Base-by-base conservation (phyloP, 768 basidiomycete genomes). In the Phlegmacium glaucopus region DNA sequence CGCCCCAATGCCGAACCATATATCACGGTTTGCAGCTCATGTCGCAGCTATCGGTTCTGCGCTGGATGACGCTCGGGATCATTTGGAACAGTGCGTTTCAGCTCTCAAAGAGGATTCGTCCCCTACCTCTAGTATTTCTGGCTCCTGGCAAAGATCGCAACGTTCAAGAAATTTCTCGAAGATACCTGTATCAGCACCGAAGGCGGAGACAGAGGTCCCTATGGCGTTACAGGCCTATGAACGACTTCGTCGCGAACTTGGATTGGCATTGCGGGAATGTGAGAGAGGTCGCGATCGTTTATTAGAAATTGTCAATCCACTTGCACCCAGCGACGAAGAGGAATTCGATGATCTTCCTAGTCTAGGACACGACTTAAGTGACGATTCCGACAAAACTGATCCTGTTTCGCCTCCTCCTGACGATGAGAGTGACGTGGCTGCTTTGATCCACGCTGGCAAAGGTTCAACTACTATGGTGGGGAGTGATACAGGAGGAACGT, bases 201-300 rank as follows among this genome's bases (percentile, higher is more conserved):
- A 61, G 4, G 52, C 45, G 4, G 64, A 57, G 38, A 51, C 44
- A 26, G 58, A 68, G 6, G 72, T 74, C 13, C 68, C 74, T 44
- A 74, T 75, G 1, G 81, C 85, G 1, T 53, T 92, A 26, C 77
- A 76, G 42, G 82, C 86, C 6, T 92, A 90, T 60, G 90, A 91
- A 47, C 71, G 83, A 0, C 71, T 92, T 12, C 76, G 90, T 9
- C 76, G 81, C 4, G 87, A 91, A 56, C 75, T 93, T 7, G 90
- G 90, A 7, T 64, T 85, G 17, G 90, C 88, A 1, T 66, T 92
- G 26, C 70, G 89, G 6, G 90, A 92, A 57, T 92, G 88, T 59
- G 90, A 92, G 63, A 78, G 90, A 7, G 90, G 90, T 0, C 71
- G 85, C 13, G 83, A 80, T 34, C 75, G 77, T 13, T 68, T 92